Base-by-base conservation (phyloP, 1,284 basidiomycete species). In the Phylloboletellus chloephorus region DNA sequence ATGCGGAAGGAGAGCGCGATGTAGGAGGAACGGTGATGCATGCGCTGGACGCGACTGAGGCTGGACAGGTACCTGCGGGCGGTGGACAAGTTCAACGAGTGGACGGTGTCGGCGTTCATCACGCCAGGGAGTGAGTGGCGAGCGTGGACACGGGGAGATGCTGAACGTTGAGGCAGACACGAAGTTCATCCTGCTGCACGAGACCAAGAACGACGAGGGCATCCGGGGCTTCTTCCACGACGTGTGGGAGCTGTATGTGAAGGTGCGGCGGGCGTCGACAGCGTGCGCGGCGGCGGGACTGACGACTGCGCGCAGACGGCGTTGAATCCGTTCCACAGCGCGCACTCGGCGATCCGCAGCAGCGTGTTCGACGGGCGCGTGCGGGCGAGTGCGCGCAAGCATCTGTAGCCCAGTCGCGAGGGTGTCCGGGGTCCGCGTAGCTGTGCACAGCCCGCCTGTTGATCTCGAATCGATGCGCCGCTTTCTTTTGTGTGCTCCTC, bases 11-110 rank as follows among this genome's bases (percentile, higher is more conserved):
- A 92, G 53, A 82, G 78, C 49, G 75, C 75, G 47, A 89, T 97
- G 93, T 94, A 65, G 64, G 86, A 68, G 33, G 31, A 29, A n/a
- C 7, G 7, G 19, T 51, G 47, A 45, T 49, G 39, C 40, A 28
- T 30, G 29, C 41, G 8, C 21, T n/a, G 21, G 22, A 3, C 12
- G 37, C 31, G 25, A 41, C 54, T 53, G 42, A 53, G 48, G 43
- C 42, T 20, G 39, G 56, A 52, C 50, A 96, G 93, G 82, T 95
- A 95, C 63, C 72, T 96, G 45, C 93, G 92, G 60, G 79, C 80
- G 15, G 81, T 96, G 42, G 93, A 97, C 73, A 88, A 85, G 66
- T 94, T 96, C 68, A 96, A 97, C 59, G 94, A 97, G 60, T 97
- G 94, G 93, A 92, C 79, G 2, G 82, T 96, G 15, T 96, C 93